phyloP scores from a whole-genome alignment of 2,329 filamentous ascomycete species.

The Akanthomyces lecanii region DNA sequence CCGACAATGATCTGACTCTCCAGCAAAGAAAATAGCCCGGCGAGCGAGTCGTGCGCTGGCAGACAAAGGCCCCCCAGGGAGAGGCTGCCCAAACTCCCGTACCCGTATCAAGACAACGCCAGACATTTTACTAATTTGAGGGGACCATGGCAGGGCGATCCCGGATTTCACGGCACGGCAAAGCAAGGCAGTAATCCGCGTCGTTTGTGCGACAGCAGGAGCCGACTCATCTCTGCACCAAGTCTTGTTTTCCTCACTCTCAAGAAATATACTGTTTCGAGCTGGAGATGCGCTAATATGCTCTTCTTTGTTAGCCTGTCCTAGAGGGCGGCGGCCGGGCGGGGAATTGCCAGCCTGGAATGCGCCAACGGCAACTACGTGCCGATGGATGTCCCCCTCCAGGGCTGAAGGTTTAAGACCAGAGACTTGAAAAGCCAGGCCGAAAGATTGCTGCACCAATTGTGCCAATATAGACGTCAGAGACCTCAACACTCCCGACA shows the following conservation, averaged over 20 bases:
- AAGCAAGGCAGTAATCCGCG: neutral
- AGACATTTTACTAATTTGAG: neutral
- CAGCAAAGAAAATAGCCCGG: neutral
- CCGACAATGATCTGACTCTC: neutral
- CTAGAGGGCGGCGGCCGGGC: neutral
- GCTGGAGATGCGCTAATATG: neutral
- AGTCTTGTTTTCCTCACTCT: neutral
- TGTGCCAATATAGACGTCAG: too few relatives aligned
- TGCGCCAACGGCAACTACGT: slow-evolving; percentile 1
- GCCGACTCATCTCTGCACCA: neutral
- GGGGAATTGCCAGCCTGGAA: neutral
- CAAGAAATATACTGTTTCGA: neutral
- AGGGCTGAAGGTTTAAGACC: neutral
- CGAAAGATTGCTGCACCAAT: neutral
- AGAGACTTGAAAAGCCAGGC: too few relatives aligned
- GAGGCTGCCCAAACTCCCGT: too few relatives aligned
- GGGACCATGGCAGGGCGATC: neutral
- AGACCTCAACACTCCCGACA: too few relatives aligned
- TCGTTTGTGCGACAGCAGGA: neutral
- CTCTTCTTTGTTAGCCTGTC: too few relatives aligned
- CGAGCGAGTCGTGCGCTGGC: neutral
- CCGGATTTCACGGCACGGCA: slow-evolving; percentile 12
- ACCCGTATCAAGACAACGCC: neutral
- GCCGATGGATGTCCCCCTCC: slow-evolving; percentile 1
- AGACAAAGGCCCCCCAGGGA: neutral